These are phyloP conservation scores for Sclerotinia borealis DNA, from an alignment of 2,329 filamentous ascomycete genomes.

Conservation along the genomic window DNA sequence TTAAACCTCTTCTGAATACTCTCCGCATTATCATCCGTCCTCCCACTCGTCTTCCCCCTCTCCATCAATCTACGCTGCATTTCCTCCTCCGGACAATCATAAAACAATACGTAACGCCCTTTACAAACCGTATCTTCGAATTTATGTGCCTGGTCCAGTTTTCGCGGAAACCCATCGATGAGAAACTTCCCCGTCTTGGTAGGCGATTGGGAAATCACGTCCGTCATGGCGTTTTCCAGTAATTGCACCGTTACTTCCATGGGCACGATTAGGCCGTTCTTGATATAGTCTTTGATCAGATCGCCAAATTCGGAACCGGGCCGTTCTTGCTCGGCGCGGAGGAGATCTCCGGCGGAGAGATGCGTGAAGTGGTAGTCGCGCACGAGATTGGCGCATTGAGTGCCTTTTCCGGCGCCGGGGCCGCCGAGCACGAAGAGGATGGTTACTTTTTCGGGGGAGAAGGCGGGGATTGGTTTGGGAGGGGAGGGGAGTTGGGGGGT, in stretches of 20 bases:
- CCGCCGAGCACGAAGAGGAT: constrained; percentile 96
- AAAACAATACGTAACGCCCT: constrained; percentile 83
- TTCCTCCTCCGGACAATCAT: constrained; percentile 83
- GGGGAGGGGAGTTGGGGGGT: constrained; percentile 39
- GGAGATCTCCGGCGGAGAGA: constrained; percentile 85
- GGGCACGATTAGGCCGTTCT: constrained; percentile 92
- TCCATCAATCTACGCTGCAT: constrained; percentile 47
- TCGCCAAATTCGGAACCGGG: constrained; percentile 82
- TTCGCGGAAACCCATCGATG: constrained; percentile 81
- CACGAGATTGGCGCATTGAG: constrained; percentile 86
- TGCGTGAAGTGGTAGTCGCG: constrained; percentile 86
- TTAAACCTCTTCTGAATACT: constrained; percentile 95
- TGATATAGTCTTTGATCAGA: constrained; percentile 90
- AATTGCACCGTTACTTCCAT: constrained; percentile 96
- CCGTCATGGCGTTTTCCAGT: constrained; percentile 87
- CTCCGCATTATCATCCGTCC: constrained; percentile 89
- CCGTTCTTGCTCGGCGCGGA: constrained; percentile 88
- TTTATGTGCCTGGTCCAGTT: constrained; percentile 92
- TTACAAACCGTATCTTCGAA: constrained; percentile 88
- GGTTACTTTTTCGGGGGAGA: constrained; percentile 71
- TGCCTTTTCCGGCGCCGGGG: constrained; percentile 93
- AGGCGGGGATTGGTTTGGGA: constrained; percentile 57
- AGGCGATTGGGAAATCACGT: constrained; percentile 49
- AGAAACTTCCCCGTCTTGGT: constrained; percentile 63
- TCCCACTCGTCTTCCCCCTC: constrained; percentile 45